These are phyloP conservation scores for Trichoderma gracile DNA, from an alignment of 2,329 filamentous ascomycete genomes.

Conservation along the genomic window DNA sequence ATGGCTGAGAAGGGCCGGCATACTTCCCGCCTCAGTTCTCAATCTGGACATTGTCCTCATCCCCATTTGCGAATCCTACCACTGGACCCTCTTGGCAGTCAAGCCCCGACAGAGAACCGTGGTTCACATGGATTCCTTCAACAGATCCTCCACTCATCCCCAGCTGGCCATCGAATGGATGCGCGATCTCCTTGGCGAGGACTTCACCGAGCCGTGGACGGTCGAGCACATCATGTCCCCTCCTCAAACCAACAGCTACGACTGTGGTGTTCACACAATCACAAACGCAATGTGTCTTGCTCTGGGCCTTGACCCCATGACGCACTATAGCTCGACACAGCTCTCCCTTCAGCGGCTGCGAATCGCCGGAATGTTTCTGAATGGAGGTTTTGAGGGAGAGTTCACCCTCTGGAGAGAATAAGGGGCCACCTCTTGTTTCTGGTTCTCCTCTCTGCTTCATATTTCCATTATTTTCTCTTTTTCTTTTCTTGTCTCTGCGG, in stretches of 20 bases:
- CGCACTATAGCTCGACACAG: slow-evolving; percentile 52
- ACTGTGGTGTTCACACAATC: slow-evolving; percentile 77
- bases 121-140: slow-evolving; percentile 70
- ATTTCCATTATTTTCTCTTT: neutral
- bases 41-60: slow-evolving; percentile 66
- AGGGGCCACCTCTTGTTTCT: neutral
- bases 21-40: slow-evolving; percentile 63
- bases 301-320: slow-evolving; percentile 53
- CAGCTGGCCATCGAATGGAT: slow-evolving; percentile 56
- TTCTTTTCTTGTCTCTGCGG: too few relatives aligned
- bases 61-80: slow-evolving; percentile 63
- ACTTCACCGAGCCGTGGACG: slow-evolving; percentile 58
- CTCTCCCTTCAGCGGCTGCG: slow-evolving; percentile 61
- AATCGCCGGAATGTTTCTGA: slow-evolving; percentile 66
- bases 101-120: slow-evolving; percentile 61
- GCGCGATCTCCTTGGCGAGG: slow-evolving; percentile 38
- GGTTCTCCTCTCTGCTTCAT: neutral
- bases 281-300: slow-evolving; percentile 68
- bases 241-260: slow-evolving; percentile 65
- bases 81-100: slow-evolving; percentile 74
- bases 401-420: slow-evolving; percentile 44
- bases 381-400: slow-evolving; percentile 64
- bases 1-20: slow-evolving; percentile 58
- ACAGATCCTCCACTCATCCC: slow-evolving; percentile 28
- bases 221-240: slow-evolving; percentile 61